Conservation (phyloP, 225 moss, liverwort and hornwort species). For the Sphagnum tenellum region DNA sequence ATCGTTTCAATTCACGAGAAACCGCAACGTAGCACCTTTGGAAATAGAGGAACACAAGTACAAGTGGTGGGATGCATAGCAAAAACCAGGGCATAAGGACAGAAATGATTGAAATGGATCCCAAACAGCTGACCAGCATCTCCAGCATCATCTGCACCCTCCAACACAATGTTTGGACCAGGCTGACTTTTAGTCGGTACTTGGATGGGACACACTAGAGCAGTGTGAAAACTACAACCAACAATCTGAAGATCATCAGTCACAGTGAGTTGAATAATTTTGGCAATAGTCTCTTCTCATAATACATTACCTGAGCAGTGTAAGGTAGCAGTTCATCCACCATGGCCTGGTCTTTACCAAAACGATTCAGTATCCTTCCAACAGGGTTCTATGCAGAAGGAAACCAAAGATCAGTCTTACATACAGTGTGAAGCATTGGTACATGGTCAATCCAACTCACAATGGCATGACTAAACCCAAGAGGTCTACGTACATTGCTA, state of each 20-base stretch:
- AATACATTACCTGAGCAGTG: slow-evolving; percentile 41
- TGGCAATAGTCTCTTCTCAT: neutral
- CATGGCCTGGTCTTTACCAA: slow-evolving; percentile 88
- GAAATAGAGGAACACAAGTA: slow-evolving; percentile 37
- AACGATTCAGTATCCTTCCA: slow-evolving; percentile 86
- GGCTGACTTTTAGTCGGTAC: too few species aligned
- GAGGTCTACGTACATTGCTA: too few species aligned
- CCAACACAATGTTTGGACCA: too few species aligned
- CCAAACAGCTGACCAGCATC: slow-evolving; percentile 54
- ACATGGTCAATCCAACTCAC: too few species aligned
- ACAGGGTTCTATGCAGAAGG: slow-evolving; percentile 57
- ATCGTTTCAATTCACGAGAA: slow-evolving; percentile 79
- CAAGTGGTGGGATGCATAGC: slow-evolving; percentile 56
- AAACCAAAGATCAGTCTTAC: too few species aligned
- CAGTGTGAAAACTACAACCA: too few species aligned
- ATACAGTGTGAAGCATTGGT: too few species aligned
- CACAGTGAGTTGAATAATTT: too few species aligned
- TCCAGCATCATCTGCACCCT: slow-evolving; percentile 51
- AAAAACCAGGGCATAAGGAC: slow-evolving; percentile 80
- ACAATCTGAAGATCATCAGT: too few species aligned
- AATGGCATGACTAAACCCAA: too few species aligned
- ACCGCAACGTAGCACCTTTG: slow-evolving; percentile 60
- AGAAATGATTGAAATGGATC: slow-evolving; percentile 66
- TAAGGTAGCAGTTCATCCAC: slow-evolving; percentile 76
- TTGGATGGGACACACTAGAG: too few species aligned